Evolutionary conservation across 2,329 filamentous ascomycete genomes (phyloP).

Genomic region (Aspergillus luchuensis): DNA sequence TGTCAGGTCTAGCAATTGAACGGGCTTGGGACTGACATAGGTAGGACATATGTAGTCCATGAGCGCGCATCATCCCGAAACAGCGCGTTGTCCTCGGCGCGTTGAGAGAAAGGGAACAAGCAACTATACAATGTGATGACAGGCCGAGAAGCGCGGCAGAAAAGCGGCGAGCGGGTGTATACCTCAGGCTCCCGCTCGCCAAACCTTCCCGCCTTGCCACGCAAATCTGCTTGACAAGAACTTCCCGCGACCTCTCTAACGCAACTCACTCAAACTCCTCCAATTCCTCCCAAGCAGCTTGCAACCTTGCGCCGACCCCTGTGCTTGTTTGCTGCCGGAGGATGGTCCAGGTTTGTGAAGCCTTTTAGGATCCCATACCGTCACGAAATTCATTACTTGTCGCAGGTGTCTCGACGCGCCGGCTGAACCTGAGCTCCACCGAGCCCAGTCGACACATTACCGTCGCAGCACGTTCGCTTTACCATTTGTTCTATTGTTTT

Average conservation of each 20-base stretch:
- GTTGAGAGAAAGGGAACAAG: neutral
- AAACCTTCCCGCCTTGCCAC: slow-evolving; percentile 40
- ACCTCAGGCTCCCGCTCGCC: slow-evolving; percentile 27
- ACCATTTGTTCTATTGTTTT: slow-evolving; percentile 24
- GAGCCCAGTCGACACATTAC: slow-evolving; percentile 30
- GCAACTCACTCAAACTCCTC: slow-evolving; percentile 28
- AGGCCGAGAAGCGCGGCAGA: slow-evolving; percentile 10
- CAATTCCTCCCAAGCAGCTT: slow-evolving; percentile 24
- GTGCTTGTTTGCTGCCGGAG: slow-evolving; percentile 34
- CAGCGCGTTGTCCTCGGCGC: neutral
- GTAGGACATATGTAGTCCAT: slow-evolving; percentile 17
- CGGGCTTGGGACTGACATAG: neutral
- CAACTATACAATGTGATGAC: neutral
- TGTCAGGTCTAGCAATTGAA: neutral
- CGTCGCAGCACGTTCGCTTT: slow-evolving; percentile 31
- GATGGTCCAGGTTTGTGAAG: slow-evolving; percentile 43
- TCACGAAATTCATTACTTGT: slow-evolving; percentile 29
- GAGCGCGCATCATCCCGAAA: slow-evolving; percentile 27
- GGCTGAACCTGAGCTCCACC: slow-evolving; percentile 37
- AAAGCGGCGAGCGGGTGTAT: slow-evolving; percentile 20
- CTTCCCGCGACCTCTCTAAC: slow-evolving; percentile 33
- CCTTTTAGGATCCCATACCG: slow-evolving; percentile 26
- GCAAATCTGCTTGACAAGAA: slow-evolving; percentile 34
- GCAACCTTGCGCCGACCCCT: slow-evolving; percentile 30
- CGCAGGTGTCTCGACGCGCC: slow-evolving; percentile 36